These are phyloP conservation scores for Babjeviella inositovora DNA, from an alignment of 805 yeast species.

Conservation along the genomic window DNA sequence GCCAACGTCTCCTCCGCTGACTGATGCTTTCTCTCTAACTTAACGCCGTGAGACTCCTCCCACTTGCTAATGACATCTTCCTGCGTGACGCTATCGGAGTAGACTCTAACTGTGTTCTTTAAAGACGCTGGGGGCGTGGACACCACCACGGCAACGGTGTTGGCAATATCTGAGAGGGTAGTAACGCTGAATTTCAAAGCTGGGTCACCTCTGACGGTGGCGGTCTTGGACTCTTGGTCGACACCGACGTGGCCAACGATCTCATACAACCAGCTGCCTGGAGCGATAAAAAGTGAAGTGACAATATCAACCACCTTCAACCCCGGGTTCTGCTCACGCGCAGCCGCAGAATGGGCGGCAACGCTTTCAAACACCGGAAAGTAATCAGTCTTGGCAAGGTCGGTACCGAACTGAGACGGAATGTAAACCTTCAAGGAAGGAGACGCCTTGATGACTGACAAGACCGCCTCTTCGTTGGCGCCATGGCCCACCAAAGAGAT, in stretches of 20 bases:
- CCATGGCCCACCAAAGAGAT: conserved; percentile 21
- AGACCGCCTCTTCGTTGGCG: conserved; percentile 12
- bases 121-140: conserved; percentile 12
- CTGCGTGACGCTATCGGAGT: conserved; percentile 20
- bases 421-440: conserved; percentile 36
- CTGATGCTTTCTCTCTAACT: conserved; percentile 13
- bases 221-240: conserved; percentile 14
- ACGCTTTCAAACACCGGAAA: conserved; percentile 18
- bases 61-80: conserved; percentile 20
- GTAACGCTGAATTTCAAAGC: conserved; percentile 16
- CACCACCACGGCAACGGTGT: conserved; percentile 21
- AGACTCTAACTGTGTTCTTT: conserved; percentile 25
- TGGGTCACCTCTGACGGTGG: conserved; percentile 22
- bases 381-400: conserved; percentile 13
- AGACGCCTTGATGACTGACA: no score
- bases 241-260: conserved; percentile 17
- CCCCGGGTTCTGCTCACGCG: conserved; percentile 25
- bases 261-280: conserved; percentile 17
- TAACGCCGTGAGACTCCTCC: conserved; percentile 18
- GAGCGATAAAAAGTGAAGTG: conserved; percentile 19
- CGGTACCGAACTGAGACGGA: conserved; percentile 47
- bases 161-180: conserved; percentile 23
- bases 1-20: conserved; percentile 13
- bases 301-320: conserved; percentile 26
- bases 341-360: conserved; percentile 14